Evolutionary conservation across 441 rosid genomes (phyloP).

Genomic region (Daphne laureola): DNA sequence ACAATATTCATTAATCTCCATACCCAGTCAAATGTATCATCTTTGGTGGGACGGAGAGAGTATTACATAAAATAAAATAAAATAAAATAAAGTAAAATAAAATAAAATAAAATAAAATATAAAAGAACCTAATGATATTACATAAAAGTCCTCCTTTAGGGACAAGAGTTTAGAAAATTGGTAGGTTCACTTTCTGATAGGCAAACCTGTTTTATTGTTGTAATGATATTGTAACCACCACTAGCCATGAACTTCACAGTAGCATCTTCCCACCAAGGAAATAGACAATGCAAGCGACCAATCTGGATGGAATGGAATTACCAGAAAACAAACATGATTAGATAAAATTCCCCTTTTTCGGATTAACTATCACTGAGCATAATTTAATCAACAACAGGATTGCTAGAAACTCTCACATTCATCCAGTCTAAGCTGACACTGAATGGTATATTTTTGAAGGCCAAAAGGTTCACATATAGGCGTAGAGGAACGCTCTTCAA

Average conservation of each 20-base stretch:
- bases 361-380: neutral
- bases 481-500: conserved; percentile 71
- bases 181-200: neutral
- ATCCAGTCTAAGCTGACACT: conserved; percentile 63
- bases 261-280: conserved; percentile 85
- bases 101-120: neutral
- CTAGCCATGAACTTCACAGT: conserved; percentile 61
- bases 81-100: neutral
- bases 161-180: neutral
- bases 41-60: no score
- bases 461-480: conserved; percentile 44
- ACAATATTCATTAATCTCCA: no score
- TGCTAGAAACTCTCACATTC: conserved; percentile 39
- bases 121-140: no score
- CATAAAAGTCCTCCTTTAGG: no score
- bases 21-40: no score
- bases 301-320: conserved; percentile 31
- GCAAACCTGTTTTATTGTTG: conserved; percentile 52
- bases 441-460: conserved; percentile 41
- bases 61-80: no score
- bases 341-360: conserved; percentile 4
- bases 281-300: conserved; percentile 75
- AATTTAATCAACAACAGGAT: neutral
- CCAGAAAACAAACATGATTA: conserved; percentile 5
- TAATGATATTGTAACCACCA: conserved; percentile 66